Evolutionary conservation across 768 basidiomycete genomes (phyloP).

Genomic region (Tylopilus rubrobrunneus): DNA sequence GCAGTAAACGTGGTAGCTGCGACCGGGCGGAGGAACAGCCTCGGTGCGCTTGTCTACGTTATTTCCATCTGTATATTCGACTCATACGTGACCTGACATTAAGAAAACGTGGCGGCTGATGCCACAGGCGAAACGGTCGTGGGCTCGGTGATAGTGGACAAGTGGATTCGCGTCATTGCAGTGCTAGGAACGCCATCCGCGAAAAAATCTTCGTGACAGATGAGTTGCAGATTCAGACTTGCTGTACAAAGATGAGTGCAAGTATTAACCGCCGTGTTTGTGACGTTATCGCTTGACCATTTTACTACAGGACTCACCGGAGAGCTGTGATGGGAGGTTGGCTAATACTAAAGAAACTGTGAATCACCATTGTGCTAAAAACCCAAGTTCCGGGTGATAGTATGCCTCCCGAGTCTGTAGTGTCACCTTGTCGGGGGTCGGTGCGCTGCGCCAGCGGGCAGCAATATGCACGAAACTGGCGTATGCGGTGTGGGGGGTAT

Average conservation of each 20-base stretch:
- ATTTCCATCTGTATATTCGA: slow-evolving; percentile 14
- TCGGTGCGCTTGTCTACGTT: slow-evolving; percentile 11
- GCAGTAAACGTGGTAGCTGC: slow-evolving; percentile 20
- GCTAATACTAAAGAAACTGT: background rate
- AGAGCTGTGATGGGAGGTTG: background rate
- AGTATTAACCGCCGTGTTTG: background rate
- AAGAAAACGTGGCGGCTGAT: slow-evolving; percentile 26
- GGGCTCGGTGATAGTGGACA: slow-evolving; percentile 13
- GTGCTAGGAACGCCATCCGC: slow-evolving; percentile 14
- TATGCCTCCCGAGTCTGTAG: background rate
- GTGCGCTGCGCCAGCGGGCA: background rate
- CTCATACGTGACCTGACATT: slow-evolving; percentile 14
- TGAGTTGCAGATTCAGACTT: background rate
- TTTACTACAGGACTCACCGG: background rate
- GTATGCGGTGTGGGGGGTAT: background rate
- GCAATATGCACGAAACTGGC: background rate
- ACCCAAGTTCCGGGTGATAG: background rate
- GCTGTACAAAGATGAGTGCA: slow-evolving; percentile 11
- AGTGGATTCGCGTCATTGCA: slow-evolving; percentile 18
- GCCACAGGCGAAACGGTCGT: slow-evolving; percentile 8
- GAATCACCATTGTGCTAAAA: background rate
- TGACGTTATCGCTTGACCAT: slow-evolving; percentile 2
- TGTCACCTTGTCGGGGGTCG: background rate
- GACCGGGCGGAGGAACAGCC: slow-evolving; percentile 27
- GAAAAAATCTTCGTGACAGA: slow-evolving; percentile 5